Percentiles rank a stretch among this genome's conserved stretches.
These are phyloP conservation scores for Durotheca rogersii DNA, from an alignment of 495 filamentous ascomycete genomes.

Conservation along the genomic window DNA sequence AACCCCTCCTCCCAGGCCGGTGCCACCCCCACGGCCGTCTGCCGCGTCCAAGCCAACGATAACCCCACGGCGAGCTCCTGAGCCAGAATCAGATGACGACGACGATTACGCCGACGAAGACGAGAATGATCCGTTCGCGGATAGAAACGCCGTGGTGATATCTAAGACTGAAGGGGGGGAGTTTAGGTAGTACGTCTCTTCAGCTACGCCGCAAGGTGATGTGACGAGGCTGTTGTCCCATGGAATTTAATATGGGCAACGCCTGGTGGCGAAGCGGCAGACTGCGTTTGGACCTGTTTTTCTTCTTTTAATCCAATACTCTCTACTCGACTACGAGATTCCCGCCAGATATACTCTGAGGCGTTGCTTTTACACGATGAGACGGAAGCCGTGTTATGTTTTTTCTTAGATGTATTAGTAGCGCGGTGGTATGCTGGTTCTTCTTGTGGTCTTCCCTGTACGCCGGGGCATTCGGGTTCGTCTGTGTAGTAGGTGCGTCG, in stretches of 20 bases:
- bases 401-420: no score
- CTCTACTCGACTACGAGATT: background rate
- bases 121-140: constrained; percentile 76
- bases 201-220: background rate
- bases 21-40: constrained; percentile 46
- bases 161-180: constrained; percentile 55
- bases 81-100: constrained; percentile 40
- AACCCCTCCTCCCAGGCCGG: constrained; percentile 38
- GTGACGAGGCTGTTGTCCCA: background rate
- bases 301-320: constrained; percentile 11
- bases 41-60: constrained; percentile 42
- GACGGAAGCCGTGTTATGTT: no score
- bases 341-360: background rate
- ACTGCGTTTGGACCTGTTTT: no score
- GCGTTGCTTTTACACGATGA: no score
- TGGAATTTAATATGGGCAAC: no score
- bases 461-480: no score
- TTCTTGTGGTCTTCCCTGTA: no score
- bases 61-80: constrained; percentile 36
- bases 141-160: constrained; percentile 69
- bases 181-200: constrained; percentile 51
- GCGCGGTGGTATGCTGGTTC: no score
- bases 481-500: no score
- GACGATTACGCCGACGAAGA: constrained; percentile 60
- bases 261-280: no score